Evolutionary conservation across 352 stramenopile genomes (phyloP), one percentile per base, ranked within the genome.

Genomic region (Phytophthora quininea): DNA sequence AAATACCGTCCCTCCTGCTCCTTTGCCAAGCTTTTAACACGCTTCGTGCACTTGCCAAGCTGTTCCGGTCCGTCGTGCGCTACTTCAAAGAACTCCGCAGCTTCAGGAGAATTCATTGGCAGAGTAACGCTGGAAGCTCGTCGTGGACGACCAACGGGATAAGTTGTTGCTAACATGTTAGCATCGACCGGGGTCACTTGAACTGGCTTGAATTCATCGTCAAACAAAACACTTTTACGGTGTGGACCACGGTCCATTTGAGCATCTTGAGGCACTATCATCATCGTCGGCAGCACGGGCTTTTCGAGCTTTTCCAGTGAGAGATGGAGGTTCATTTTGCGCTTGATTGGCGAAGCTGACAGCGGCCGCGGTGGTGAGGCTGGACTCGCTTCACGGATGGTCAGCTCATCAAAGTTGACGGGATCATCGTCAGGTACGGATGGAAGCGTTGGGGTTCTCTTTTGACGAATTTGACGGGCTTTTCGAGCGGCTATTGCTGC

Each of bases 1-100:
- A 48, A 89, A 90, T 1, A 98, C 92, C 1, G 76, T 80, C 0
- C 91, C 92, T 9, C 86, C 84, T n/a, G 91, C 92, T 2, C 92
- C 92, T 77, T 89, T 90, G 27, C 87, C 88, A 2, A 96, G 72
- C 35, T 76, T 76, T 88, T 92, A 45, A 95, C 48, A 0, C 78
- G 76, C 45, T 91, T 92, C 0, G 85, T 92, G 29, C 81, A 69
- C 15, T 72, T 79, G 1, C 82, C 88, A 0, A 95, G 66, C 37
- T 91, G 73, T 32, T 80, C 70, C 0, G 87, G 87, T 0, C 88
- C 88, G 33, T 95, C 88, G 33, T 89, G 73, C 11, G 82, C 79
- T n/a, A 95, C 86, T 53, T 88, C 82, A 1, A 76, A 46, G 56
- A 92, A 95, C n/a, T 89, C 85, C 1, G 76, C 80, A n/a, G 78